Evolutionary conservation across 2,329 filamentous ascomycete genomes (phyloP), one percentile per base, ranked within the genome.

Genomic region (Sarocladiaceae sp.): DNA sequence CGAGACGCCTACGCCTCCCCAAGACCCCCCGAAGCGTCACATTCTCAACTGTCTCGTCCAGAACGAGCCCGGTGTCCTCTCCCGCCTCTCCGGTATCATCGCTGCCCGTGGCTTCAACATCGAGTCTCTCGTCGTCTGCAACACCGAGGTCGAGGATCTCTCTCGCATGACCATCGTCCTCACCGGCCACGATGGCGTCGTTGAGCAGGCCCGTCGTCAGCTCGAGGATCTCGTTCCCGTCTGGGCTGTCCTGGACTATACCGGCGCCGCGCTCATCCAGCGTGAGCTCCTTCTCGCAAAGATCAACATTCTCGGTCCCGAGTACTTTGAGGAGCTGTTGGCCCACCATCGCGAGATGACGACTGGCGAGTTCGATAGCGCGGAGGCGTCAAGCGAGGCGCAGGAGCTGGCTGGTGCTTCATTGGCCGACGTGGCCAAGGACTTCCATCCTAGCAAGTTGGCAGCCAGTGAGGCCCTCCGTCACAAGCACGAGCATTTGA

Each of bases 161-260:
- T 95, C 88, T 26, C 89, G 93, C 61, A 98, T 98, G 93, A 98
- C 93, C 46, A 97, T 98, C 59, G 93, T 98, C 53, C 76, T 98
- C 43, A 89, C 89, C 45, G 93, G 93, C 12, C 90, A 96, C 68
- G 93, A 97, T 58, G 91, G 91, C 45, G 91, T 97, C 27, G 89
- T 98, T 21, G 93, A 98, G 74, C 93, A 98, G 70, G 93, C 93
- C 45, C 82, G 93, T 51, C 78, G 93, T 51, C 93, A 98, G 70
- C 74, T 98, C 46, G 93, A 98, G 68, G 93, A 98, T 59, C 73
- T 98, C 42, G 93, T 98, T 19, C 93, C 93, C 19, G 93, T 98
- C 47, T 98, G 93, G 93, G 93, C 93, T 44, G 93, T 98, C 26
- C 73, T 98, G 47, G 93, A 98, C 69, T 98, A 98, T 70, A 97